A percentile compares a stretch with the other conserved stretches of the same genome.
These are phyloP conservation scores for Cercospora nicotianae DNA, from an alignment of 2,329 filamentous ascomycete species.

Conservation along the genomic window DNA sequence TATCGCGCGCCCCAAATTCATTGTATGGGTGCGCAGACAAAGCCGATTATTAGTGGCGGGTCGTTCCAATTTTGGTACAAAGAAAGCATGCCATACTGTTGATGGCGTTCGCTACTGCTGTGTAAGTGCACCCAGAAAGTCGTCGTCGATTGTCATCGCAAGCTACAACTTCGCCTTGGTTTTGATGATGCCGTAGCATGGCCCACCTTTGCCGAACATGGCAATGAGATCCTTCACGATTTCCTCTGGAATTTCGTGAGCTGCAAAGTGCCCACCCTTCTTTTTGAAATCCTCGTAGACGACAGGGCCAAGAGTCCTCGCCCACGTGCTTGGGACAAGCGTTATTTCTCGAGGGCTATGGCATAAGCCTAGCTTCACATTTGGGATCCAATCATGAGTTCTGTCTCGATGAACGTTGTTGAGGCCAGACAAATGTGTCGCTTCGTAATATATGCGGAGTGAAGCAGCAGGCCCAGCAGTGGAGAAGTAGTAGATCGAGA, in stretches of 20 bases:
- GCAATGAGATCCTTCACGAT: slow-evolving; percentile 22
- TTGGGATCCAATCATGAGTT: slow-evolving; percentile 45
- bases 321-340: slow-evolving; percentile 58
- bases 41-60: neutral
- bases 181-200: slow-evolving; percentile 22
- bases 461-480: slow-evolving; percentile 67
- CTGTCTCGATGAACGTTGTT: slow-evolving; percentile 35
- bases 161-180: slow-evolving; percentile 20
- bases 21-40: neutral
- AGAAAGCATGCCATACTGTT: neutral
- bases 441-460: slow-evolving; percentile 72
- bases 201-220: slow-evolving; percentile 29
- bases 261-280: slow-evolving; percentile 60
- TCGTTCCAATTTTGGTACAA: neutral
- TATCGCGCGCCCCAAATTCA: neutral
- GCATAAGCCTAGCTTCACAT: slow-evolving; percentile 54
- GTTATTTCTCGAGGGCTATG: slow-evolving; percentile 61
- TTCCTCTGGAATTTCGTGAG: slow-evolving; percentile 45
- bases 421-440: slow-evolving; percentile 41
- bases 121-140: neutral
- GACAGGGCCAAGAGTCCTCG: slow-evolving; percentile 57
- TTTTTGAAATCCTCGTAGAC: slow-evolving; percentile 56
- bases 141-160: neutral
- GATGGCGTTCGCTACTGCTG: neutral
- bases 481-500: slow-evolving; percentile 71